phyloP scores from a whole-genome alignment of 768 basidiomycete species.

The Wakefieldia striispora region DNA sequence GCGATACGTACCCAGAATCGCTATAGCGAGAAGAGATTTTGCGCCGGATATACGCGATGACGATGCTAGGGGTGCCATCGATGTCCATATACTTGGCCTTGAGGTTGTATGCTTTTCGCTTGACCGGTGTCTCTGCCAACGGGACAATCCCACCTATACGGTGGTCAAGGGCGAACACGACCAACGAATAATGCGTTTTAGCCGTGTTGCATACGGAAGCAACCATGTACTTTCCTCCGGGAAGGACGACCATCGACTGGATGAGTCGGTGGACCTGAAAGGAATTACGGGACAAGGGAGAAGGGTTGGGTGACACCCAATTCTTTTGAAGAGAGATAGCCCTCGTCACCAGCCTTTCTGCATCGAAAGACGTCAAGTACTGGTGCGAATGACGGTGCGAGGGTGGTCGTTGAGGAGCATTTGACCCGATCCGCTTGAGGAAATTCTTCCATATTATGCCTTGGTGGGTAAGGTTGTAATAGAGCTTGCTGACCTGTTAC shows the following conservation, averaged over 20 bases:
- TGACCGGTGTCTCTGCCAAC: constrained; percentile 49
- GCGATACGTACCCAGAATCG: constrained; percentile 15
- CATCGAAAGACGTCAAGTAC: constrained; percentile 36
- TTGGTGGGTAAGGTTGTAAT: constrained; percentile 64
- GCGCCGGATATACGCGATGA: constrained; percentile 52
- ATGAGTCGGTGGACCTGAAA: constrained; percentile 35
- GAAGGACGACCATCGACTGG: constrained; percentile 56
- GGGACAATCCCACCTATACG: constrained; percentile 38
- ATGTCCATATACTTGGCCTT: constrained; percentile 59
- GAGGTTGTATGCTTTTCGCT: constrained; percentile 52
- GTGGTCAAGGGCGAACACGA: constrained; percentile 58
- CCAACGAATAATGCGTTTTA: constrained; percentile 46
- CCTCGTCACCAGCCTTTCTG: constrained; percentile 58
- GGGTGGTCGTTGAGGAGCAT: constrained; percentile 60
- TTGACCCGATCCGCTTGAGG: constrained; percentile 50
- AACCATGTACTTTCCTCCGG: constrained; percentile 67
- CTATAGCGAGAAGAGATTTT: constrained; percentile 23
- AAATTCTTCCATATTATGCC: constrained; percentile 69
- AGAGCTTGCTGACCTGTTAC: constrained; percentile 53
- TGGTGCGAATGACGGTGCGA: constrained; percentile 44
- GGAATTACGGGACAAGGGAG: constrained; percentile 22
- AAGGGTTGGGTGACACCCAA: constrained; percentile 47
- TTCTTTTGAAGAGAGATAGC: constrained; percentile 60
- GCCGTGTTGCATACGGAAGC: constrained; percentile 52
- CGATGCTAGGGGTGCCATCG: constrained; percentile 45